Percentiles rank a stretch among this genome's conserved stretches.
Evolutionary conservation across 2,329 filamentous ascomycete genomes (phyloP).

Genomic region (Periconia digitata): DNA sequence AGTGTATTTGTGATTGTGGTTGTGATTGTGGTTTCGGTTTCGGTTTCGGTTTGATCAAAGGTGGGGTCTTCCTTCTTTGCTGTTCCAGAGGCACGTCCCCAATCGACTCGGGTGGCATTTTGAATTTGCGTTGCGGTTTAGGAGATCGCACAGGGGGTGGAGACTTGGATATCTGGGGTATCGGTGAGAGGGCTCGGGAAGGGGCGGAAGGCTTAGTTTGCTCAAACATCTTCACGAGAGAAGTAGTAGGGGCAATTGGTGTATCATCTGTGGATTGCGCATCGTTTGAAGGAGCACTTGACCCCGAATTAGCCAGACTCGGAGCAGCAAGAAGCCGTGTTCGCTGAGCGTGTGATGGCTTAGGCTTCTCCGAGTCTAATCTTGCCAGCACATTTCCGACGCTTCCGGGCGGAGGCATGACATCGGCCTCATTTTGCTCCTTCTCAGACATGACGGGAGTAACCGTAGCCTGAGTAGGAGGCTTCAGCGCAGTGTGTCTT

Average conservation of each 20-base stretch:
- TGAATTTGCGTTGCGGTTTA: conserved; percentile 43
- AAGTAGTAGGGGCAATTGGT: conserved; percentile 63
- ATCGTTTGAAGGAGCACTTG: conserved; percentile 7
- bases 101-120: conserved; percentile 29
- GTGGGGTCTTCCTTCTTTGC: conserved; percentile 24
- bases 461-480: conserved; percentile 16
- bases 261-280: conserved; percentile 54
- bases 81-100: conserved; percentile 19
- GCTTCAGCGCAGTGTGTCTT: conserved; percentile 54
- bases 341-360: conserved; percentile 15
- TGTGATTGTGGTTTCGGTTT: conserved; percentile 38
- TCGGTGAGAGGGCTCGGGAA: conserved; percentile 14
- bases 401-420: conserved; percentile 35
- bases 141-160: conserved; percentile 44
- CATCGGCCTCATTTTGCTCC: conserved; percentile 28
- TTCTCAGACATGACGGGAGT: conserved; percentile 21
- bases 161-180: conserved; percentile 22
- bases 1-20: conserved; percentile 18
- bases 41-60: conserved; percentile 35
- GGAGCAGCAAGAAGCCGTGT: conserved; percentile 17
- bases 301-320: conserved; percentile 14
- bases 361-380: conserved; percentile 26
- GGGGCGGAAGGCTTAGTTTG: conserved; percentile 41
- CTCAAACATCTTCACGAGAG: conserved; percentile 71
- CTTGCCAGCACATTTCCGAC: conserved; percentile 36